Base-by-base conservation (phyloP, 345 rosid genomes). In the Rhodamnia rubescens region DNA sequence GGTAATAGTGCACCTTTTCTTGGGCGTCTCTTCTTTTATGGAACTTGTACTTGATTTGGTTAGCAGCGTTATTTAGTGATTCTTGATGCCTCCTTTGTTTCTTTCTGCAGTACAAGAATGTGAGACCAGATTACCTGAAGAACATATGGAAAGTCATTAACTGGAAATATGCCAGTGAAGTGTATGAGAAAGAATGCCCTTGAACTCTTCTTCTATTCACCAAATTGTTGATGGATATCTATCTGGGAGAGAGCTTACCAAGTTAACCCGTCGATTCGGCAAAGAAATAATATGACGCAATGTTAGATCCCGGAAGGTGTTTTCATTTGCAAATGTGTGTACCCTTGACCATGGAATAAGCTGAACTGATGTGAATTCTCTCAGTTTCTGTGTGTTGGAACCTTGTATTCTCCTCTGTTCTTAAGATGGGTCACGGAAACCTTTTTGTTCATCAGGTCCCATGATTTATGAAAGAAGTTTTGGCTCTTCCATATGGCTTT, bases 61-160 rank as follows among this genome's bases (percentile, higher is more conserved):
- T 26, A 20, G 47, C 8, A 47, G 78, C 47, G 0, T 36, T 36
- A 69, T 16, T 18, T 5, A 18, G 78, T 32, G 47, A 18, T 36
- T 69, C 47, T 21, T 69, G 80, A 42, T 56, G 53, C 50, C 15
- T 78, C 40, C 49, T 53, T 22, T 29, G 53, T 47, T 15, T 86
- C 36, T 86, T 64, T 44, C 83, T 86, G 84, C 88, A 86, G 88
- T 86, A 86, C 84, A 86, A 86, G 80, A 86, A 86, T 81, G 88
- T 86, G 75, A 83, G 88, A 74, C 88, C 88, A 6, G 88, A 86
- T 75, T 96, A 94, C 87, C 89, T 94, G 85, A 97, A 95, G 93
- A 96, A 96, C 90, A 91, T 97, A 50, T 96, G 98, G 98, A 94
- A 91, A 84, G 97, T 97, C 58, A 88, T 95, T 57, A 92, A 94